Percentiles rank a stretch among this genome's conserved stretches.
Conservation (phyloP, 2,329 filamentous ascomycete genomes). For the Ophiocordyceps unilateralis region DNA sequence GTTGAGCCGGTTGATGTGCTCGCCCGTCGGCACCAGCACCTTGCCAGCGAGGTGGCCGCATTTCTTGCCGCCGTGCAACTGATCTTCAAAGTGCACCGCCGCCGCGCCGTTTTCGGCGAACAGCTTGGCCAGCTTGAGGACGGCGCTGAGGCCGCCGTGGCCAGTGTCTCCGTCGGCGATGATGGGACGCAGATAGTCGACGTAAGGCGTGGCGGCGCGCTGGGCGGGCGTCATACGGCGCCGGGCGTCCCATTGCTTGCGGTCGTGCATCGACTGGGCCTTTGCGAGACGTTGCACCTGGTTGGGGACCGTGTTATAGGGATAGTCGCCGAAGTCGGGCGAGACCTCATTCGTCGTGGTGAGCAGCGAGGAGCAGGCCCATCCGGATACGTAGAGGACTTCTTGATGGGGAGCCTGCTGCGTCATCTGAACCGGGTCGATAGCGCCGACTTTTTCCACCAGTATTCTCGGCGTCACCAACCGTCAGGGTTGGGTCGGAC, state of each 20-base stretch:
- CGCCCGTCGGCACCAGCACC: constrained; percentile 79
- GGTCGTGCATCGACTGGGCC: constrained; percentile 90
- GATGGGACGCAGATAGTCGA: constrained; percentile 87
- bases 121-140: constrained; percentile 89
- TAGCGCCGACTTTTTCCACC: constrained; percentile 59
- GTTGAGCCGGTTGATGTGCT: constrained; percentile 90
- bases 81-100: constrained; percentile 93
- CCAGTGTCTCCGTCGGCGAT: constrained; percentile 93
- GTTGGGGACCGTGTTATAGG: constrained; percentile 97
- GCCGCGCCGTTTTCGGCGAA: constrained; percentile 96
- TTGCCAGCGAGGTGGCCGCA: constrained; percentile 94
- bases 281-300: constrained; percentile 94
- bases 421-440: constrained; percentile 98
- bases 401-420: constrained; percentile 95
- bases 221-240: constrained; percentile 61
- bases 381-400: constrained; percentile 88
- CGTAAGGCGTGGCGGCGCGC: constrained; percentile 60
- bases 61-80: constrained; percentile 95
- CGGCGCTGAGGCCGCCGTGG: constrained; percentile 80
- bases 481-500: background rate
- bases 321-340: constrained; percentile 95
- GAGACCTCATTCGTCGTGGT: constrained; percentile 95
- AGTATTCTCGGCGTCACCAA: background rate
- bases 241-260: constrained; percentile 80
- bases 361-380: constrained; percentile 88